A percentile compares a stretch with the other conserved stretches of the same genome.
Conservation (phyloP, 208 protist species). For the Trypanosoma vivax region DNA sequence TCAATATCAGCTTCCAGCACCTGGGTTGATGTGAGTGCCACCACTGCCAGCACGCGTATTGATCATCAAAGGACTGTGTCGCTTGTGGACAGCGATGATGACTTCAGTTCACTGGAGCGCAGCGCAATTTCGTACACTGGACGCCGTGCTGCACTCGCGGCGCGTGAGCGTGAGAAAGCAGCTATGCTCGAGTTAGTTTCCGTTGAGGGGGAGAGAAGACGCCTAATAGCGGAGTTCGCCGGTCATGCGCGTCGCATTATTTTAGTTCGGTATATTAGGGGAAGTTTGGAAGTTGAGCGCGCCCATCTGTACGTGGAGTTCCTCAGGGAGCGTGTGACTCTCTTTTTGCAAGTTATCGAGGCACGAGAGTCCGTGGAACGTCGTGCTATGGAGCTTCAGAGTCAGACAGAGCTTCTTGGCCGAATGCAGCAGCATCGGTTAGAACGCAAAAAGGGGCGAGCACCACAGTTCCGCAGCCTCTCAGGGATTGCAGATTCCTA, state of each 20-base stretch:
- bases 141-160: slow-evolving; percentile 1
- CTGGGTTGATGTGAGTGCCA: slow-evolving; percentile 58
- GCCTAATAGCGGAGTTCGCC: slow-evolving; percentile 20
- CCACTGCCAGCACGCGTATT: slow-evolving; percentile 32
- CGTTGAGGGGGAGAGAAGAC: slow-evolving; percentile 35
- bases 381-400: slow-evolving; percentile 5
- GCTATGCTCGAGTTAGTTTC: slow-evolving; percentile 24
- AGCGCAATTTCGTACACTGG: neutral
- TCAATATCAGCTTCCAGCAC: slow-evolving; percentile 20
- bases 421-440: slow-evolving; percentile 11
- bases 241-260: slow-evolving; percentile 14
- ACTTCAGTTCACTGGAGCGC: slow-evolving; percentile 31
- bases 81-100: slow-evolving; percentile 47
- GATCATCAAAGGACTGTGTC: slow-evolving; percentile 32
- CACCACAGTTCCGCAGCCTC: too few relatives aligned
- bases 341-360: slow-evolving; percentile 12
- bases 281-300: slow-evolving; percentile 36
- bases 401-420: slow-evolving; percentile 1
- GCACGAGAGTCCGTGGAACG: slow-evolving; percentile 14
- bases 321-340: slow-evolving; percentile 20
- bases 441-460: too few relatives aligned
- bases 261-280: slow-evolving; percentile 16
- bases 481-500: too few relatives aligned
- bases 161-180: slow-evolving; percentile 15
- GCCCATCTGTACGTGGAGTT: slow-evolving; percentile 23